Percentiles rank a stretch among this genome's conserved stretches.
These are phyloP conservation scores for Lachancea cidri DNA, from an alignment of 805 yeast species.

Conservation along the genomic window DNA sequence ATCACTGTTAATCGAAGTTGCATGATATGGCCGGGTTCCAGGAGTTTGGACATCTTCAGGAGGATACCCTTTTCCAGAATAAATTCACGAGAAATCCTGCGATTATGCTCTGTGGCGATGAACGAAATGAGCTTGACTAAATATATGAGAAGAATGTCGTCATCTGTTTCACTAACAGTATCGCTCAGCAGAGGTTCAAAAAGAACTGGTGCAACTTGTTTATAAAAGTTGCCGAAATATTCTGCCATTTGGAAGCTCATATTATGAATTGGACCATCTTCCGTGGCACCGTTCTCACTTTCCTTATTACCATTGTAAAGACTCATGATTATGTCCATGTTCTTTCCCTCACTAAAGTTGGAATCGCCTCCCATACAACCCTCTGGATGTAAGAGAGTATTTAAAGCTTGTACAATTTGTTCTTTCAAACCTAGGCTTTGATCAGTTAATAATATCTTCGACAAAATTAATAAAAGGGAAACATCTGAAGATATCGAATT, in stretches of 20 bases:
- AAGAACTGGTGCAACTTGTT: constrained; percentile 52
- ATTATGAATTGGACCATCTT: constrained; percentile 9
- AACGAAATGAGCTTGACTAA: constrained; percentile 68
- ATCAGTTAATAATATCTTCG: constrained; percentile 58
- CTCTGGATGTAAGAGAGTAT: constrained; percentile 61
- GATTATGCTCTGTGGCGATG: constrained; percentile 62
- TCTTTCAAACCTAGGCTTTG: constrained; percentile 66
- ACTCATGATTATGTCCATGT: constrained; percentile 7
- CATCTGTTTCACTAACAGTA: constrained; percentile 15
- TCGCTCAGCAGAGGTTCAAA: constrained; percentile 45
- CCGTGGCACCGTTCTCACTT: constrained; percentile 28
- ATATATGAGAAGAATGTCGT: constrained; percentile 45
- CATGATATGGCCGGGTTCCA: constrained; percentile 35
- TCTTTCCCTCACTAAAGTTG: constrained; percentile 11
- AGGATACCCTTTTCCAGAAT: constrained; percentile 56
- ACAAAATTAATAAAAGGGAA: constrained; percentile 50
- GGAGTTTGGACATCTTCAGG: constrained; percentile 47
- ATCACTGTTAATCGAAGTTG: constrained; percentile 63
- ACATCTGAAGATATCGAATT: constrained; percentile 37
- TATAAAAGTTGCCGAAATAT: constrained; percentile 53
- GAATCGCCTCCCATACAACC: constrained; percentile 25
- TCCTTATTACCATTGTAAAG: constrained; percentile 10
- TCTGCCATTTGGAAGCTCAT: constrained; percentile 22
- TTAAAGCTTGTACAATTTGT: constrained; percentile 80
- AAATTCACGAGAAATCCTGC: constrained; percentile 52